Evolutionary conservation across 129 eudicot genomes (phyloP).

Genomic region (Pittosporum tobira): DNA sequence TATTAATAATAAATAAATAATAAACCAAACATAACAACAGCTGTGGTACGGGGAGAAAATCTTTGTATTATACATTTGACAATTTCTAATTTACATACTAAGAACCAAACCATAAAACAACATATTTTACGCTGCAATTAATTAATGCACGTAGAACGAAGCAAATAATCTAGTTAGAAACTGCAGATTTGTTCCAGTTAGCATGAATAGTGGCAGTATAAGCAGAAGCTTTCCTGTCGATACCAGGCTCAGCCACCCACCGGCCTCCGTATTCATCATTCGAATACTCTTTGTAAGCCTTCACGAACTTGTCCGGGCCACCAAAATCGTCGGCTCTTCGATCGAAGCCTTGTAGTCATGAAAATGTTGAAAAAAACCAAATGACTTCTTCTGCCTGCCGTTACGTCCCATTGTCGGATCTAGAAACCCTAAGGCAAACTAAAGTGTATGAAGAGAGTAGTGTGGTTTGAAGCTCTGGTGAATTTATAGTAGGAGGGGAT

Average conservation of each 20-base stretch:
- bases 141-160: not conserved
- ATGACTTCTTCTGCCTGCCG: constrained; percentile 25
- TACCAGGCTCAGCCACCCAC: constrained; percentile 48
- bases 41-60: too few relatives aligned
- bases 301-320: constrained; percentile 15
- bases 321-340: constrained; percentile 2
- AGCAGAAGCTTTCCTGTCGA: constrained; percentile 37
- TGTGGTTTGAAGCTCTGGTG: constrained; percentile 1
- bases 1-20: too few relatives aligned
- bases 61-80: not conserved
- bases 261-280: constrained; percentile 47
- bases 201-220: constrained; percentile 14
- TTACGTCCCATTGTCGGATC: constrained; percentile 26
- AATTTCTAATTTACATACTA: not conserved
- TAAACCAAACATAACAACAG: too few relatives aligned
- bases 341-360: constrained; percentile 14
- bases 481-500: constrained; percentile 23
- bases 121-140: not conserved
- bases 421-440: not conserved
- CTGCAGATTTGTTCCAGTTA: constrained; percentile 6
- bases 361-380: constrained; percentile 20
- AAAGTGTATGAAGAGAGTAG: not conserved
- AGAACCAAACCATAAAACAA: not conserved
- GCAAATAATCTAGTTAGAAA: constrained; percentile 3
- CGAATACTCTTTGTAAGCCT: constrained; percentile 39